These are phyloP conservation scores for Phytopythium mirpurense DNA, from an alignment of 352 stramenopile genomes.

Conservation along the genomic window DNA sequence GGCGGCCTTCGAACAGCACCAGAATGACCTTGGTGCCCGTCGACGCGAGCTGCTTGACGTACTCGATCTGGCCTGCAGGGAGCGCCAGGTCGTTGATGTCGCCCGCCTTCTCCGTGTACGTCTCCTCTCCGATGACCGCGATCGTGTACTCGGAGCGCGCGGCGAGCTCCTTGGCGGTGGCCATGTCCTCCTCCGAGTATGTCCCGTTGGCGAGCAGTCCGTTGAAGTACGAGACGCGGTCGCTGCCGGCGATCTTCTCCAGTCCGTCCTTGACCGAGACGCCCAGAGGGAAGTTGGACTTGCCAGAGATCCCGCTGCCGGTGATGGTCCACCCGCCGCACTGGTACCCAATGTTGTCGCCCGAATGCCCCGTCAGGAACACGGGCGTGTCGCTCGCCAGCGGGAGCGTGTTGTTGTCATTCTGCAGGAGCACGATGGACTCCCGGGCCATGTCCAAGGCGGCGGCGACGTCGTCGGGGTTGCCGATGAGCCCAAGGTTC, in stretches of 20 bases:
- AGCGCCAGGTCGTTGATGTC: slow-evolving; percentile 82
- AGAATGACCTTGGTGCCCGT: slow-evolving; percentile 80
- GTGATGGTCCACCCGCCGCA: slow-evolving; percentile 76
- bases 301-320: slow-evolving; percentile 81
- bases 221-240: slow-evolving; percentile 49
- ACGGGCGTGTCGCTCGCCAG: slow-evolving; percentile 28
- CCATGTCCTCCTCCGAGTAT: slow-evolving; percentile 35
- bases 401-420: slow-evolving; percentile 46
- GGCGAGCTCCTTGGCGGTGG: slow-evolving; percentile 46
- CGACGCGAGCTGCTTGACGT: slow-evolving; percentile 60
- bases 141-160: slow-evolving; percentile 59
- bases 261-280: slow-evolving; percentile 48
- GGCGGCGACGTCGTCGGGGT: slow-evolving; percentile 30
- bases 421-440: slow-evolving; percentile 80
- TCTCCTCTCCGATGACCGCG: slow-evolving; percentile 67
- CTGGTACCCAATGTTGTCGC: slow-evolving; percentile 59
- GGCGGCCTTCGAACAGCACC: slow-evolving; percentile 72
- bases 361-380: slow-evolving; percentile 64
- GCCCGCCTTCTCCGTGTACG: slow-evolving; percentile 86
- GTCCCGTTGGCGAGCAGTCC: slow-evolving; percentile 39
- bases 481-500: slow-evolving; percentile 34
- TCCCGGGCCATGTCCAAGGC: slow-evolving; percentile 66
- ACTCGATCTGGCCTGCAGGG: slow-evolving; percentile 70
- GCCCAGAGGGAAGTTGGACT: slow-evolving; percentile 53
- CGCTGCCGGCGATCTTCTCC: slow-evolving; percentile 19